Evolutionary conservation across 108 stramenopile species (phyloP), one percentile per base, ranked within the genome.

Genomic region (Fragilaria crotonensis): DNA sequence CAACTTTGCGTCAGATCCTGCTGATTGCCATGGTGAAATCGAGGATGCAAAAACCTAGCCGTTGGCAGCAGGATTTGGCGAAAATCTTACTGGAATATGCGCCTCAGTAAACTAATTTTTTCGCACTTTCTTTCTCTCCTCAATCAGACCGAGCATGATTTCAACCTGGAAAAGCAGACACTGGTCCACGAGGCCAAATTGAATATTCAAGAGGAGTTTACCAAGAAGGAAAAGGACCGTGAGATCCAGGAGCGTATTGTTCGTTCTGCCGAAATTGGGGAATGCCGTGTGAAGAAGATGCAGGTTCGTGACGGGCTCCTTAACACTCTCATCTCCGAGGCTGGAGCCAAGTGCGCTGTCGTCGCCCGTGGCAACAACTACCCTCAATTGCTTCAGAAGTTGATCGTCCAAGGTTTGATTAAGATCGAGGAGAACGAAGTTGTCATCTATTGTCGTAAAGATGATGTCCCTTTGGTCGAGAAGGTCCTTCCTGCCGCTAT

Each of bases 141-240:
- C 20, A 23, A 19, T 25, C 53, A 91, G 87, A 93, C 87, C 48
- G 91, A 93, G 60, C 91, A 89, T 59, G 98, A 99, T 72, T 96
- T 96, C 82, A 99, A 97, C 80, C 80, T 99, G 61, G 98, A 99
- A 84, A 99, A 97, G 76, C 96, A 97, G 80, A 97, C 95, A 48
- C 80, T 97, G 57, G 93, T 99, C 48, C 98, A 99, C 81, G 94
- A 95, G 55, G 98, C 96, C 75, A 97, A 97, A 73, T 76, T 95
- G 48, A 68, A 67, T 71, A 94, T 99, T 64, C 94, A 94, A 72
- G 96, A 97, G 62, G 96, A 97, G 75, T 97, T 95, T 68, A 57
- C 81, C 64, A 93, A 96, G 80, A 97, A 97, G 87, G 95, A 96
- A 63, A 97, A 97, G 80, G 94, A 95, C 56, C 84, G 85, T 29